Base-by-base conservation (phyloP, 257 asterid genomes). In the Przewalskia tangutica region DNA sequence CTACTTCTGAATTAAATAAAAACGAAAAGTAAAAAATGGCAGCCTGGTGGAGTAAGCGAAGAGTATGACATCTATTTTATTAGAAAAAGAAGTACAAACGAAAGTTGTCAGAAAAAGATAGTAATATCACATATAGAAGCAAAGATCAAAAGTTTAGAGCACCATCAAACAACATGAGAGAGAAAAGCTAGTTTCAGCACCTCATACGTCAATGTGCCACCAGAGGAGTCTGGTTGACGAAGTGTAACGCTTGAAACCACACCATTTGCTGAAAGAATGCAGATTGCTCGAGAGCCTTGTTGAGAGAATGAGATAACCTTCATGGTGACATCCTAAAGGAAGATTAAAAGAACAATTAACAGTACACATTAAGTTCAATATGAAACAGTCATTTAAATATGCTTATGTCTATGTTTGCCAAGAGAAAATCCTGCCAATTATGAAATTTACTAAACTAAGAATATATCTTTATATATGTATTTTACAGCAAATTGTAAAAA, bases 171-270 rank as follows among this genome's bases (percentile, higher is more conserved):
- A 77, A 55, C 34, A 34, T 55, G 36, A 56, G 66, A 77, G 50
- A 4, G n/a, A 77, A 32, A 11, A 77, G 34, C 53, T 11, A 42
- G 51, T 75, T 77, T 51, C 16, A 82, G 81, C 71, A 93, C 97
- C 98, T 93, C 98, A 73, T 93, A 93, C 6, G 97, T 93, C 86
- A 92, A 84, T 46, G 96, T 92, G 65, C 98, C 98, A 54, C 98
- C 98, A 27, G 96, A 92, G 77, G 97, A 91, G 86, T 92, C 94
- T 23, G 98, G 96, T 78, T 93, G 97, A 77, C 98, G 93, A 80
- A 93, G 91, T 5, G 97, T 92, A 48, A 92, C 98, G 2, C 92
- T 93, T 8, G 98, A 93, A 85, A 93, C 88, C 11, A 88, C 89
- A 62, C 98, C 98, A 67, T 86, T 93, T 46, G 97, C 98, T 5